A percentile compares a stretch with the other conserved stretches of the same genome.
phyloP scores from a whole-genome alignment of 768 basidiomycete species.

The Hysterangium stoloniferum region DNA sequence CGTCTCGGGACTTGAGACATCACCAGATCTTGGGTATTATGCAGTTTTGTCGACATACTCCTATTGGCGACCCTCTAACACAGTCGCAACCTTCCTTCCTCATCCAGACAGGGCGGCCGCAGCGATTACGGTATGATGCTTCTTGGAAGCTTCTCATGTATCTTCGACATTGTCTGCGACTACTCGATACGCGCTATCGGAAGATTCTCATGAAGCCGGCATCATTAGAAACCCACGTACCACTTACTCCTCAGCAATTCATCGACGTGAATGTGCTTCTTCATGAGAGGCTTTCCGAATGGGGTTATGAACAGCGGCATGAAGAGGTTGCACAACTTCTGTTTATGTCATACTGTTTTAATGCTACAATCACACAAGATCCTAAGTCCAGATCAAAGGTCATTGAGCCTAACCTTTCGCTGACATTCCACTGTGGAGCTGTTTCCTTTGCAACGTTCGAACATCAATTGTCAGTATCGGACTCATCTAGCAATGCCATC shows the following conservation, averaged over 20 bases:
- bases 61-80: constrained; percentile 67
- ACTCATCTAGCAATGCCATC: neutral
- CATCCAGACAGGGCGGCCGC: constrained; percentile 65
- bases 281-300: neutral
- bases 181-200: constrained; percentile 26
- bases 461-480: neutral
- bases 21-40: constrained; percentile 12
- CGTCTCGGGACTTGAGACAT: neutral
- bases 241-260: neutral
- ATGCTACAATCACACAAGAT: too few species aligned
- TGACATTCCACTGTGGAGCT: constrained; percentile 2
- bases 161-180: constrained; percentile 58
- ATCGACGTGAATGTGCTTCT: neutral
- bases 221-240: constrained; percentile 20
- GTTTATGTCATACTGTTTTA: constrained; percentile 3
- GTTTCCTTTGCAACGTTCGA: neutral
- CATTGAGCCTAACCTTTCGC: neutral
- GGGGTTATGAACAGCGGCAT: constrained; percentile 1
- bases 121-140: constrained; percentile 56
- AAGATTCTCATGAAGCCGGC: constrained; percentile 19
- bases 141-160: constrained; percentile 75
- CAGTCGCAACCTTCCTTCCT: constrained; percentile 80
- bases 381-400: too few species aligned
- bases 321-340: constrained; percentile 1
- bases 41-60: constrained; percentile 22